Evolutionary conservation across 2,329 filamentous ascomycete genomes (phyloP), one percentile per base, ranked within the genome.

Genomic region (Alternaria postmessia): DNA sequence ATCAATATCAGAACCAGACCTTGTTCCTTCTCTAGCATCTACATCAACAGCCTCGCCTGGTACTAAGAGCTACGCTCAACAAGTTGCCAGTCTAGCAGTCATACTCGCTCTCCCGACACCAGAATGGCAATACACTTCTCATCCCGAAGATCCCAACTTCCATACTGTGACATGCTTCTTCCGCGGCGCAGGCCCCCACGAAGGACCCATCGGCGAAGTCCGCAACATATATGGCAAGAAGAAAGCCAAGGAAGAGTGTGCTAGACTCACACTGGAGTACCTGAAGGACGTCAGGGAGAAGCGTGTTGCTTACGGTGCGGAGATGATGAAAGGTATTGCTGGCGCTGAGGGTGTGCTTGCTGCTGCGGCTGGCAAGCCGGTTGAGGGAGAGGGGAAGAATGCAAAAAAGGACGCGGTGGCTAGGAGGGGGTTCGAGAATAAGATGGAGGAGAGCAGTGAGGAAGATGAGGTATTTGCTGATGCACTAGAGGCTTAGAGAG

Each of bases 181-280:
- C 52, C 53, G 55, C 26, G 58, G 62, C 36, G 66, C 55, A 0
- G 72, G 69, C 1, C 43, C 42, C 49, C 69, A 72, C 18, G 57
- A 54, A 7, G 74, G 72, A 0, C 73, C 76, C 3, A 67, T 85
- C 18, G 83, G 81, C 24, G 70, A 79, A 54, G 79, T 83, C 2
- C 61, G 71, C 0, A 74, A 80, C 54, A 71, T 85, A 0, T 81
- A 73, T 61, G 84, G 84, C 3, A 82, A 81, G 75, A 84, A 83
- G 71, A 81, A 75, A 48, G 82, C 83, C 0, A 84, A 81, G 69
- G 81, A 85, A 59, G 78, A 79, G 61, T 81, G 82, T 70, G 83
- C 83, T n/a, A 69, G 75, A 57, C 55, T 72, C 34, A 78, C 83
- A 9, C 56, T 82, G 30, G 65, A 54, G 26, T 75, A 83, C 44